These are phyloP conservation scores for Cenchrus purpureus DNA, from an alignment of 176 grass and related monocot genomes.

Conservation along the genomic window DNA sequence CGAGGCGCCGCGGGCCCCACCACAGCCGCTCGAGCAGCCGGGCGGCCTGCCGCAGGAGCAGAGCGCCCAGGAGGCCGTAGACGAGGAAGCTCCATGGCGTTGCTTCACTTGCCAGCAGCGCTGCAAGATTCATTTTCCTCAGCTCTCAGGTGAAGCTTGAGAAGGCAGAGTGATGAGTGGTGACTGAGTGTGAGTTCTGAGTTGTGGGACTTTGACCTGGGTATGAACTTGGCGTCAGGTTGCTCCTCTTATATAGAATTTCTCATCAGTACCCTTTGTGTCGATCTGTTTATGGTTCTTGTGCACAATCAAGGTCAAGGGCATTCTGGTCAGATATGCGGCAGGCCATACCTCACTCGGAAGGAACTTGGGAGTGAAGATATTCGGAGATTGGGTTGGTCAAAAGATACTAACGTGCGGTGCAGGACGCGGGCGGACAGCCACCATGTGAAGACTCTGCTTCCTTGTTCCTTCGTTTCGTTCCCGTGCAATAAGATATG, in stretches of 20 bases:
- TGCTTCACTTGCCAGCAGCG: neutral
- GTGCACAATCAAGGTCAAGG: neutral
- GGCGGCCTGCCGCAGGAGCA: slow-evolving; percentile 29
- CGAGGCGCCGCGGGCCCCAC: slow-evolving; percentile 53
- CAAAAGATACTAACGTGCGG: neutral
- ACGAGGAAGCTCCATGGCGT: slow-evolving; percentile 37
- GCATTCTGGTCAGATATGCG: neutral
- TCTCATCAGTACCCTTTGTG: neutral
- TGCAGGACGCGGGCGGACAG: neutral
- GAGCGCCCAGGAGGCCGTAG: slow-evolving; percentile 22
- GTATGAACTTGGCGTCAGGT: neutral
- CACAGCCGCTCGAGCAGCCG: slow-evolving; percentile 45
- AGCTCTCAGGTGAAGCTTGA: neutral
- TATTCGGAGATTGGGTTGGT: slow-evolving; percentile 13
- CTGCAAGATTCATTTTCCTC: slow-evolving; percentile 30
- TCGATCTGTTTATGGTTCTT: slow-evolving; percentile 18
- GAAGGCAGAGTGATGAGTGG: neutral
- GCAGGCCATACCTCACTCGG: neutral
- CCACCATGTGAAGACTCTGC: neutral
- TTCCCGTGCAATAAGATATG: neutral
- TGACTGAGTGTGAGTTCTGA: neutral
- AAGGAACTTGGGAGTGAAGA: slow-evolving; percentile 45
- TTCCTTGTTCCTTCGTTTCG: slow-evolving; percentile 11
- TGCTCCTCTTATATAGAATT: slow-evolving; percentile 16
- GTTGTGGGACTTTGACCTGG: neutral